A percentile compares a stretch with the other conserved stretches of the same genome.
These are phyloP conservation scores for Sporothrix protearum DNA, from an alignment of 2,329 filamentous ascomycete species.

Conservation along the genomic window DNA sequence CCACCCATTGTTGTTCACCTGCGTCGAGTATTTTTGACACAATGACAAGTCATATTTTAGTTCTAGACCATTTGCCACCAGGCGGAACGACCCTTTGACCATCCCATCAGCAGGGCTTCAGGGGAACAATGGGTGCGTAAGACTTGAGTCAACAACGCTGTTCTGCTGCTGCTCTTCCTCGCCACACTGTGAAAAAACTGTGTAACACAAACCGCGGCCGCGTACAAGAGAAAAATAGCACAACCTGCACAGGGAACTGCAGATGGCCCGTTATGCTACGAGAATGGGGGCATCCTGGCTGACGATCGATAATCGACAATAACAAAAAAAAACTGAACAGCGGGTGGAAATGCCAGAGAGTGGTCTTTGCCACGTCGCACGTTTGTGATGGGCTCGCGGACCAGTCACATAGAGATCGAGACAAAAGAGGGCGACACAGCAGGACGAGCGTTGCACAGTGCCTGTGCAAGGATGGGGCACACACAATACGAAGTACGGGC, in stretches of 20 bases:
- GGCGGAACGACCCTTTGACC: not conserved
- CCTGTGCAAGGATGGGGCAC: not conserved
- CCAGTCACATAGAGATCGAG: not conserved
- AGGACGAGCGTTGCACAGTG: not conserved
- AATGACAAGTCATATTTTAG: conserved; percentile 17
- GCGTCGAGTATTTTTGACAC: conserved; percentile 8
- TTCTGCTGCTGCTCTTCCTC: not conserved
- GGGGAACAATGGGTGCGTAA: not conserved
- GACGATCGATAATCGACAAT: not conserved
- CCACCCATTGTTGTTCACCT: not conserved
- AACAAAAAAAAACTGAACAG: not conserved
- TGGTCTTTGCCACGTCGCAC: not conserved
- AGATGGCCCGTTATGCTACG: not conserved
- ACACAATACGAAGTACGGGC: too few relatives aligned
- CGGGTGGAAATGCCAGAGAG: not conserved
- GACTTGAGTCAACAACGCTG: not conserved
- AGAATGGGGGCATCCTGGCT: not conserved
- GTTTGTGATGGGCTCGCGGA: not conserved
- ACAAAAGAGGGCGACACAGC: not conserved
- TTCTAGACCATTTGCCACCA: not conserved
- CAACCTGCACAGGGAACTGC: not conserved
- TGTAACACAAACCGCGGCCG: conserved; percentile 3
- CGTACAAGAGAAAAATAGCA: not conserved
- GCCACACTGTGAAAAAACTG: not conserved
- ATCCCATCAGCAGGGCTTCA: not conserved